Evolutionary conservation across 2,329 filamentous ascomycete genomes (phyloP).

Genomic region (Juglanconis oblonga): DNA sequence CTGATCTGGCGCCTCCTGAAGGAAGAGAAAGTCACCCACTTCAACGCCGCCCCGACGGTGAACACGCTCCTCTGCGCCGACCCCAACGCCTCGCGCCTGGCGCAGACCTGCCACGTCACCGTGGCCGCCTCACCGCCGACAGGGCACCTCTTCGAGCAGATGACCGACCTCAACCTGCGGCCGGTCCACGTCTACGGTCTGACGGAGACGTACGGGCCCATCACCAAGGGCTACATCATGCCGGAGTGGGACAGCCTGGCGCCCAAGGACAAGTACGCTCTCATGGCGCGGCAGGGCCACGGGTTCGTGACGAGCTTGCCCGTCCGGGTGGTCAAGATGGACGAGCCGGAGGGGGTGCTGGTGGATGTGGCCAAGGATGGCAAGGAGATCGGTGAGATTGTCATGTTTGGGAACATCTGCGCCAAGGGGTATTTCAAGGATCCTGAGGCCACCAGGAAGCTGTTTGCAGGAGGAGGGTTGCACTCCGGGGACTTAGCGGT

Average conservation of each 20-base stretch:
- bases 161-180: slow-evolving; percentile 75
- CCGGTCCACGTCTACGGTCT: slow-evolving; percentile 93
- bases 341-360: slow-evolving; percentile 64
- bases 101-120: slow-evolving; percentile 75
- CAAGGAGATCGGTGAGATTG: slow-evolving; percentile 51
- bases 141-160: slow-evolving; percentile 86
- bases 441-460: slow-evolving; percentile 74
- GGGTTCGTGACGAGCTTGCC: slow-evolving; percentile 83
- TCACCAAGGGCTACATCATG: slow-evolving; percentile 89
- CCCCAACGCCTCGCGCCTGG: slow-evolving; percentile 68
- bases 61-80: slow-evolving; percentile 88
- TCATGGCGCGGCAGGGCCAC: slow-evolving; percentile 92
- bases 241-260: slow-evolving; percentile 78
- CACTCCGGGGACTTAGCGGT: slow-evolving; percentile 93
- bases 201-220: slow-evolving; percentile 89
- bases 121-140: slow-evolving; percentile 91
- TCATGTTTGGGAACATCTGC: slow-evolving; percentile 90
- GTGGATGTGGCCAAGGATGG: slow-evolving; percentile 50
- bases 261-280: slow-evolving; percentile 73
- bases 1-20: slow-evolving; percentile 88
- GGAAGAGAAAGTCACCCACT: slow-evolving; percentile 85
- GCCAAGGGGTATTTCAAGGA: slow-evolving; percentile 92
- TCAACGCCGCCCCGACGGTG: slow-evolving; percentile 93
- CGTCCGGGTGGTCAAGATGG: slow-evolving; percentile 76
- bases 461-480: slow-evolving; percentile 82